Conservation (phyloP, 192 early-diverging fungal genomes). For the Entomortierella beljakovae region DNA sequence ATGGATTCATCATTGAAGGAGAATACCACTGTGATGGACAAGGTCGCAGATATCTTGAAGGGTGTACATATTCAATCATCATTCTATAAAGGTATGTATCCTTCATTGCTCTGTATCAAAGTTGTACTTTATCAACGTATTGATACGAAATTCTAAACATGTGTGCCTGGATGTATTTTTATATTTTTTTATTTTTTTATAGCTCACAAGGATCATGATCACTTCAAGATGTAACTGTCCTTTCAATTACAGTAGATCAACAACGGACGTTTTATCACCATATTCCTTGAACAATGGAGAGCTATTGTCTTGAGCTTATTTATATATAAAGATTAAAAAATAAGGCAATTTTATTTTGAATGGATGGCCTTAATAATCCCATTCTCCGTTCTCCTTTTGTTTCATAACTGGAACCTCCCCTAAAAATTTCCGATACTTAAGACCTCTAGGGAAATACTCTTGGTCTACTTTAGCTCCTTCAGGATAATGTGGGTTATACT, state of each 20-base stretch:
- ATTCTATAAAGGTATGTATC: conserved; percentile 59
- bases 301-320: neutral
- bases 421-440: conserved; percentile 71
- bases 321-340: conserved; percentile 9
- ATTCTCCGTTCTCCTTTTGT: conserved; percentile 20
- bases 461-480: conserved; percentile 74
- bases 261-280: neutral
- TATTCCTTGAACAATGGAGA: neutral
- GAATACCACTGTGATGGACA: conserved; percentile 53
- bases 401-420: conserved; percentile 44
- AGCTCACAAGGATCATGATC: conserved; percentile 58
- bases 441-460: conserved; percentile 79
- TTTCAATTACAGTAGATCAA: neutral
- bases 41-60: conserved; percentile 48
- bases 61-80: conserved; percentile 55
- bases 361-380: no score
- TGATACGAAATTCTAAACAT: neutral
- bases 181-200: neutral
- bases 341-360: neutral
- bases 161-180: neutral
- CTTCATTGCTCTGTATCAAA: neutral
- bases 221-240: conserved; percentile 42
- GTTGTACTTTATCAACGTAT: neutral
- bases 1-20: conserved; percentile 51
- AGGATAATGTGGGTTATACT: conserved; percentile 85